These are phyloP conservation scores for Ceratocystis destructans DNA, from an alignment of 2,329 filamentous ascomycete genomes.

Conservation along the genomic window DNA sequence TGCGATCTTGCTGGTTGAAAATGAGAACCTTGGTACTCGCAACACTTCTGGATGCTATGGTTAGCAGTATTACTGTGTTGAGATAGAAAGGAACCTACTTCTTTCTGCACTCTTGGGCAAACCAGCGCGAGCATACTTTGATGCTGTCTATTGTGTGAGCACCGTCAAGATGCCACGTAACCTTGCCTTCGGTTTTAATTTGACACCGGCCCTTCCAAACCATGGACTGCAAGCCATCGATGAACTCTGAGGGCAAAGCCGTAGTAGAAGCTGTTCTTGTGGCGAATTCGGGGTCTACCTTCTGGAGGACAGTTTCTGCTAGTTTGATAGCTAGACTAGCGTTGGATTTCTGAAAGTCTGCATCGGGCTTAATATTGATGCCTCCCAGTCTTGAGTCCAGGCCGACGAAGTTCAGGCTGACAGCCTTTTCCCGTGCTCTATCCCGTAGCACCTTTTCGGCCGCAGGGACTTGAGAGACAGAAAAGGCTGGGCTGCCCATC, in stretches of 20 bases:
- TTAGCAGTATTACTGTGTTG: neutral
- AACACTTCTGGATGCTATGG: slow-evolving; percentile 20
- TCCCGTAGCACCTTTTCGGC: slow-evolving; percentile 34
- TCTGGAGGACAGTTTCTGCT: slow-evolving; percentile 36
- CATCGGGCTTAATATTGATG: slow-evolving; percentile 39
- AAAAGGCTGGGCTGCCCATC: slow-evolving; percentile 42
- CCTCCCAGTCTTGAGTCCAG: slow-evolving; percentile 33
- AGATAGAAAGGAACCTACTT: slow-evolving; percentile 22
- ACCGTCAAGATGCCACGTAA: slow-evolving; percentile 82
- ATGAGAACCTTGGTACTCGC: slow-evolving; percentile 45
- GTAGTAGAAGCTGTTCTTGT: slow-evolving; percentile 19
- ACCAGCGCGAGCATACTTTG: slow-evolving; percentile 69
- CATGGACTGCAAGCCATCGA: slow-evolving; percentile 59
- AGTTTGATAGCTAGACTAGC: slow-evolving; percentile 40
- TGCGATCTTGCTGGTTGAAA: slow-evolving; percentile 70
- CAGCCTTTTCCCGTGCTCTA: slow-evolving; percentile 41
- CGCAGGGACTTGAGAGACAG: slow-evolving; percentile 36
- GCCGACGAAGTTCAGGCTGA: slow-evolving; percentile 33
- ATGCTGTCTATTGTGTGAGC: slow-evolving; percentile 90
- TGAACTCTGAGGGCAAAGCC: slow-evolving; percentile 48
- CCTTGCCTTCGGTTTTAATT: slow-evolving; percentile 29
- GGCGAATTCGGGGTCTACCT: slow-evolving; percentile 28
- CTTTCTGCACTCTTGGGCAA: slow-evolving; percentile 39
- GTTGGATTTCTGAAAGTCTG: slow-evolving; percentile 46
- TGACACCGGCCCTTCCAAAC: slow-evolving; percentile 71